A percentile compares a stretch with the other conserved stretches of the same genome.
phyloP scores from a whole-genome alignment of 192 early-diverging fungal species.

The Coemansia sp. region DNA sequence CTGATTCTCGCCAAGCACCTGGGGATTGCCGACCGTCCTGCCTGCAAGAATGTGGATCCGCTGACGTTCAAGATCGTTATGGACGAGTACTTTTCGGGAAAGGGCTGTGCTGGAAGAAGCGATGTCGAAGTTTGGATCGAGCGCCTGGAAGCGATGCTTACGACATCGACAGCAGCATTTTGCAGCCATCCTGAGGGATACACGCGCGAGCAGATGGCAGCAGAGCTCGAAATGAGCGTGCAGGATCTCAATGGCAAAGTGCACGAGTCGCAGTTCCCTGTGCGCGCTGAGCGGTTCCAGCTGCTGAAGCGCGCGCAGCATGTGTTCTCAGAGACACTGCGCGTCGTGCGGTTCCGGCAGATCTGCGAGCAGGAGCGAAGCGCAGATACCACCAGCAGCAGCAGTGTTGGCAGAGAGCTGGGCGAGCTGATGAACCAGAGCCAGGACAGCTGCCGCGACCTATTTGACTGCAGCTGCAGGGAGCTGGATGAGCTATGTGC shows the following conservation, averaged over 20 bases:
- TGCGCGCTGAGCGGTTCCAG: slow-evolving; percentile 67
- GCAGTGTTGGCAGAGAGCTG: slow-evolving; percentile 37
- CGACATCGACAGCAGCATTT: slow-evolving; percentile 14
- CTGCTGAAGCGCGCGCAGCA: slow-evolving; percentile 80
- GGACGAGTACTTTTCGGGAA: slow-evolving; percentile 27
- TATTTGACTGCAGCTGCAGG: slow-evolving; percentile 77
- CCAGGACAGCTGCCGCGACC: slow-evolving; percentile 76
- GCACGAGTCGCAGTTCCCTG: slow-evolving; percentile 57
- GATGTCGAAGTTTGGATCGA: slow-evolving; percentile 34
- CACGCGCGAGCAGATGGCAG: slow-evolving; percentile 44
- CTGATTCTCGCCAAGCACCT: slow-evolving; percentile 60
- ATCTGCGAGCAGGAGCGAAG: slow-evolving; percentile 30
- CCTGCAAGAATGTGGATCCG: slow-evolving; percentile 62
- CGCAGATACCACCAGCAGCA: slow-evolving; percentile 21
- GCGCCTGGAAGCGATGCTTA: slow-evolving; percentile 30
- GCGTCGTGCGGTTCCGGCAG: slow-evolving; percentile 59
- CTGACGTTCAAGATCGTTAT: slow-evolving; percentile 47
- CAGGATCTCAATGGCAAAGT: slow-evolving; percentile 42
- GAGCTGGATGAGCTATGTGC: slow-evolving; percentile 79
- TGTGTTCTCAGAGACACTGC: slow-evolving; percentile 75
- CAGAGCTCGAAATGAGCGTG: slow-evolving; percentile 41
- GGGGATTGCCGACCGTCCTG: slow-evolving; percentile 44
- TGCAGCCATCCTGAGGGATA: slow-evolving; percentile 24
- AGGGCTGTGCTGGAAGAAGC: not conserved
- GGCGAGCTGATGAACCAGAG: slow-evolving; percentile 90